Evolutionary conservation across 768 basidiomycete species (phyloP).

Genomic region (Suillus fuscotomentosus): DNA sequence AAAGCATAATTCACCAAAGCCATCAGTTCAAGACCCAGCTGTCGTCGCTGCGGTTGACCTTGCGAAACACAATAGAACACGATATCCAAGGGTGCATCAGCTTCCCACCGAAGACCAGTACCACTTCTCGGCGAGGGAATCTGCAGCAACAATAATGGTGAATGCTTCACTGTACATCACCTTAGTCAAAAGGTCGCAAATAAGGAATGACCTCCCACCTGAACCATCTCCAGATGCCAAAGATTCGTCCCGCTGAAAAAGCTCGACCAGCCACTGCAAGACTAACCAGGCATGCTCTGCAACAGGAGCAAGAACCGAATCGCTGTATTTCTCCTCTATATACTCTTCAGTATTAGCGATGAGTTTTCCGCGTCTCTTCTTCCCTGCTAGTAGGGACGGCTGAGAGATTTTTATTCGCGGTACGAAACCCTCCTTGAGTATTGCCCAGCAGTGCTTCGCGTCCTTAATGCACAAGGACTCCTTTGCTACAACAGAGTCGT

Average conservation of each 20-base stretch:
- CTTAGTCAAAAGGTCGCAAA: slow-evolving; percentile 4
- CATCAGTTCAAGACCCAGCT: slow-evolving; percentile 34
- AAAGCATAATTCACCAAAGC: slow-evolving; percentile 22
- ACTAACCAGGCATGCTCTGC: slow-evolving; percentile 67
- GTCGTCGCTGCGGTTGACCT: slow-evolving; percentile 26
- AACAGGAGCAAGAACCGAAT: slow-evolving; percentile 35
- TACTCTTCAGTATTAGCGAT: slow-evolving; percentile 25
- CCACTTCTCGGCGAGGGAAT: slow-evolving; percentile 54
- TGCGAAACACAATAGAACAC: slow-evolving; percentile 38
- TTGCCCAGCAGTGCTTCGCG: slow-evolving; percentile 59
- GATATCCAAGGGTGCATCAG: slow-evolving; percentile 48
- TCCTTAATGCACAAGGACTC: slow-evolving; percentile 53
- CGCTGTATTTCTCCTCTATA: slow-evolving; percentile 18
- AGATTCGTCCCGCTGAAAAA: slow-evolving; percentile 70
- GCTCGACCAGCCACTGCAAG: slow-evolving; percentile 62
- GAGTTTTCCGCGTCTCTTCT: slow-evolving; percentile 33
- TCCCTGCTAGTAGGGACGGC: slow-evolving; percentile 12
- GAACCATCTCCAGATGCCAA: slow-evolving; percentile 26
- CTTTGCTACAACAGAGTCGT: slow-evolving; percentile 56
- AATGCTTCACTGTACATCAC: slow-evolving; percentile 38
- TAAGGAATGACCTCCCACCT: slow-evolving; percentile 18
- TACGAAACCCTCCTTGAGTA: slow-evolving; percentile 55
- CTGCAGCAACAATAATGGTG: slow-evolving; percentile 55
- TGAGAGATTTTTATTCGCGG: slow-evolving; percentile 28
- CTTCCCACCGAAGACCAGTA: slow-evolving; percentile 53